A percentile compares a stretch with the other conserved stretches of the same genome.
These are phyloP conservation scores for Carex scoparia DNA, from an alignment of 176 grass and related monocot genomes.

Conservation along the genomic window DNA sequence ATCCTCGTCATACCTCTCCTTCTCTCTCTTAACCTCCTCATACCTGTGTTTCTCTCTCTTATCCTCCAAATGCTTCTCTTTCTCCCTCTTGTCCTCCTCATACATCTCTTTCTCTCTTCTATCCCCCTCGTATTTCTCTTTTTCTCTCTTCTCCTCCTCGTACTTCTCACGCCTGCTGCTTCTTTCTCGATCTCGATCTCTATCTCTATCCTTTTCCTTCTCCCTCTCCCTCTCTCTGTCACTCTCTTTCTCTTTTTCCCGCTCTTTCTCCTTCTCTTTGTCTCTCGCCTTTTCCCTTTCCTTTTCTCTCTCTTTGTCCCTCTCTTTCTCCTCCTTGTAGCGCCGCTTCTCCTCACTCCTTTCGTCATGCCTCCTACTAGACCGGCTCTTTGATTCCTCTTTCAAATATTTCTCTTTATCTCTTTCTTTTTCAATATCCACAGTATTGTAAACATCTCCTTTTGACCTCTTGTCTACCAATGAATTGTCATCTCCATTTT, in stretches of 20 bases:
- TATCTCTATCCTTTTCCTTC: constrained; percentile 37
- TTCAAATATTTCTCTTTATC: constrained; percentile 62
- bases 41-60: constrained; percentile 43
- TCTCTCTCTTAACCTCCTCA: constrained; percentile 59
- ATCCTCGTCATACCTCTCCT: constrained; percentile 68
- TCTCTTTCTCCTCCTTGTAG: constrained; percentile 70
- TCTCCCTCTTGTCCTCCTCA: constrained; percentile 36
- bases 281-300: constrained; percentile 30
- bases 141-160: constrained; percentile 37
- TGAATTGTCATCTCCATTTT: constrained; percentile 36
- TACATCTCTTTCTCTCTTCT: constrained; percentile 36
- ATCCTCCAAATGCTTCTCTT: constrained; percentile 39
- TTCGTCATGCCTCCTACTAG: constrained; percentile 38
- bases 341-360: constrained; percentile 57
- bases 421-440: constrained; percentile 41
- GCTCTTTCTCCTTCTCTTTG: constrained; percentile 29
- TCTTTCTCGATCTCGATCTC: constrained; percentile 43
- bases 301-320: constrained; percentile 43
- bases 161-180: constrained; percentile 47
- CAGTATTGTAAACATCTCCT: constrained; percentile 51
- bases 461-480: constrained; percentile 66
- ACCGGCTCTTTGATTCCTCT: constrained; percentile 53
- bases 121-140: constrained; percentile 17
- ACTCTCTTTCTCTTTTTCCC: constrained; percentile 43
- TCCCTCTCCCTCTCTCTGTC: constrained; percentile 41